Percentiles rank a stretch among this genome's conserved stretches.
Evolutionary conservation across 495 filamentous ascomycete genomes (phyloP).

Genomic region (Pyrenula massariospora): DNA sequence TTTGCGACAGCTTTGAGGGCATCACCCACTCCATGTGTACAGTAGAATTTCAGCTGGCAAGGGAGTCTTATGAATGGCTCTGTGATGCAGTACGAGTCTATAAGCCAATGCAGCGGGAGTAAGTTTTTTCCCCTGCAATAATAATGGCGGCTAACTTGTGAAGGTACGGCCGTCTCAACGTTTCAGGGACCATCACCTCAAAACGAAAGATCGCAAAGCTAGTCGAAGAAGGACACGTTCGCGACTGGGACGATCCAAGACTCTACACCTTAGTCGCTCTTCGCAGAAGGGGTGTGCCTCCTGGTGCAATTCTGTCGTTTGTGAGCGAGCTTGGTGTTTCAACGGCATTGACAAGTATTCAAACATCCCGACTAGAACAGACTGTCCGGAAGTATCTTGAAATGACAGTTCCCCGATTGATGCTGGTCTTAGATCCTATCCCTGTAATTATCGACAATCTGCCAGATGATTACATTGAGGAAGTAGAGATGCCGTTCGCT

Average conservation of each 20-base stretch:
- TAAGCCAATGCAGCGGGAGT: conserved; percentile 80
- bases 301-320: conserved; percentile 76
- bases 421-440: conserved; percentile 67
- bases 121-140: conserved; percentile 9
- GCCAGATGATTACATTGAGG: conserved; percentile 49
- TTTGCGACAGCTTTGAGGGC: conserved; percentile 71
- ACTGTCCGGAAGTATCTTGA: conserved; percentile 74
- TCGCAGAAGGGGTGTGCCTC: conserved; percentile 70
- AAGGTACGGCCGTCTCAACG: conserved; percentile 63
- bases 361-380: conserved; percentile 64
- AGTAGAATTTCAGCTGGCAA: conserved; percentile 65
- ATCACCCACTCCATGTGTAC: conserved; percentile 89
- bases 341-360: conserved; percentile 58
- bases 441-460: conserved; percentile 64
- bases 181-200: conserved; percentile 70
- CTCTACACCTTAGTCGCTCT: conserved; percentile 84
- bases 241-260: conserved; percentile 81
- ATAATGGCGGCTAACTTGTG: conserved; percentile 2
- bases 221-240: conserved; percentile 59
- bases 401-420: conserved; percentile 68
- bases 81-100: conserved; percentile 63
- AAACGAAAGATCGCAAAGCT: conserved; percentile 74
- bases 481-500: conserved; percentile 59
- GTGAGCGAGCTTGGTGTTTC: conserved; percentile 84
- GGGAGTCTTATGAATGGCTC: conserved; percentile 83